Percentiles rank a stretch among this genome's conserved stretches.
These are phyloP conservation scores for Cladosporium sp. DNA, from an alignment of 2,329 filamentous ascomycete species.

Conservation along the genomic window DNA sequence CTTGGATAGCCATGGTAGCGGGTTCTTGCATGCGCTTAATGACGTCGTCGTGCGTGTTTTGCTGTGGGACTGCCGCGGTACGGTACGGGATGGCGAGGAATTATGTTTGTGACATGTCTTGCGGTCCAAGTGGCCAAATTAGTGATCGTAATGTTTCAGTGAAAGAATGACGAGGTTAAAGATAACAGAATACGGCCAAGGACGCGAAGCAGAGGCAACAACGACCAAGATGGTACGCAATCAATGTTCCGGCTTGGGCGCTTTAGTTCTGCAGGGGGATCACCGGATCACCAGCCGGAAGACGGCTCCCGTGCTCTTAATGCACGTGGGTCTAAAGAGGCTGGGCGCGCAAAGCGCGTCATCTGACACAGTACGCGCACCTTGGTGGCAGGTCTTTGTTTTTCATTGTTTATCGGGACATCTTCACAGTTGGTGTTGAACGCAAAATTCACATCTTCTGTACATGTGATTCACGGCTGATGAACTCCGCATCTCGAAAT, in stretches of 20 bases:
- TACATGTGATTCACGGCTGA: neutral
- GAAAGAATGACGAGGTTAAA: neutral
- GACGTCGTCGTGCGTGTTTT: neutral
- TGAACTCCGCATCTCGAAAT: neutral
- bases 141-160: neutral
- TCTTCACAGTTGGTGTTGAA: neutral
- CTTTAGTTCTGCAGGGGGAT: slow-evolving; percentile 12
- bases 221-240: slow-evolving; percentile 12
- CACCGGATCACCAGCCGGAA: neutral
- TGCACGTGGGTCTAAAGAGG: slow-evolving; percentile 6
- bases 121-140: neutral
- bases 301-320: neutral
- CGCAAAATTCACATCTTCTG: neutral
- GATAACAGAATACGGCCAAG: neutral
- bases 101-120: slow-evolving; percentile 6
- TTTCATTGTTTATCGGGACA: neutral
- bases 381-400: slow-evolving; percentile 1
- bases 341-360: neutral
- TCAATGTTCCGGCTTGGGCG: slow-evolving; percentile 9
- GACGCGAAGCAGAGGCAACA: neutral
- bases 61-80: neutral
- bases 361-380: neutral
- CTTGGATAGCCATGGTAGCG: slow-evolving; percentile 7
- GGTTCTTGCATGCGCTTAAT: neutral
- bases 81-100: neutral